phyloP scores from a whole-genome alignment of 441 rosid species.

The Brassica hybrid region DNA sequence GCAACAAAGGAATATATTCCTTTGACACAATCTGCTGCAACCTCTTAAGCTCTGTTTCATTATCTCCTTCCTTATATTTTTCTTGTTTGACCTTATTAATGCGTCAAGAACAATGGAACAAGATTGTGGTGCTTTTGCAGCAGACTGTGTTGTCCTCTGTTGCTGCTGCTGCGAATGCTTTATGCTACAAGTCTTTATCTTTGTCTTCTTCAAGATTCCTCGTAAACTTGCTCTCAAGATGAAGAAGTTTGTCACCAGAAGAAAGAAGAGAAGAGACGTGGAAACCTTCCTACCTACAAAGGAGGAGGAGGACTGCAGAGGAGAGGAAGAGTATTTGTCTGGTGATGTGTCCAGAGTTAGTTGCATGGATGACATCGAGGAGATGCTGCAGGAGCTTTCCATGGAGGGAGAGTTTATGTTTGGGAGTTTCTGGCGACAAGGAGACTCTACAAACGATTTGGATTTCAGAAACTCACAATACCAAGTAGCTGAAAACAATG shows the following conservation, averaged over 20 bases:
- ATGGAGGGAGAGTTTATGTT: constrained; percentile 67
- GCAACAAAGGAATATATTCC: constrained; percentile 37
- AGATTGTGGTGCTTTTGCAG: constrained; percentile 61
- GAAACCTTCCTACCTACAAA: constrained; percentile 13
- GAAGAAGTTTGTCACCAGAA: constrained; percentile 49
- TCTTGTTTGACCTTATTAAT: constrained; percentile 9
- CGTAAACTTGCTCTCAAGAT: constrained; percentile 52
- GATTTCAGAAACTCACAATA: constrained; percentile 23
- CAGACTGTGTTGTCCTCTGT: constrained; percentile 66
- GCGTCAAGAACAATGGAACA: constrained; percentile 40
- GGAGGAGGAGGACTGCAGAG: constrained; percentile 20
- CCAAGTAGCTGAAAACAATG: constrained; percentile 2
- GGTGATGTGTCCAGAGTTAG: constrained; percentile 16
- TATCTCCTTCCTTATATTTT: constrained; percentile 17
- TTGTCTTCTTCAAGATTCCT: constrained; percentile 60
- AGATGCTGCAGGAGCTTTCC: constrained; percentile 57
- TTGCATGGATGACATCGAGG: constrained; percentile 63
- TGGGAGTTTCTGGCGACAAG: constrained; percentile 82
- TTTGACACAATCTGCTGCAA: constrained; percentile 38
- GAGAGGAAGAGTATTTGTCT: constrained; percentile 20
- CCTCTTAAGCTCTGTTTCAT: constrained; percentile 18
- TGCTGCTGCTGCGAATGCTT: constrained; percentile 82
- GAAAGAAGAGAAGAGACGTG: constrained; percentile 27
- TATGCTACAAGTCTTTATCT: constrained; percentile 60
- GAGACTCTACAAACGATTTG: constrained; percentile 19